A percentile compares a stretch with the other conserved stretches of the same genome.
Evolutionary conservation across 345 rosid species (phyloP).

Genomic region (Boechera divaricarpa): DNA sequence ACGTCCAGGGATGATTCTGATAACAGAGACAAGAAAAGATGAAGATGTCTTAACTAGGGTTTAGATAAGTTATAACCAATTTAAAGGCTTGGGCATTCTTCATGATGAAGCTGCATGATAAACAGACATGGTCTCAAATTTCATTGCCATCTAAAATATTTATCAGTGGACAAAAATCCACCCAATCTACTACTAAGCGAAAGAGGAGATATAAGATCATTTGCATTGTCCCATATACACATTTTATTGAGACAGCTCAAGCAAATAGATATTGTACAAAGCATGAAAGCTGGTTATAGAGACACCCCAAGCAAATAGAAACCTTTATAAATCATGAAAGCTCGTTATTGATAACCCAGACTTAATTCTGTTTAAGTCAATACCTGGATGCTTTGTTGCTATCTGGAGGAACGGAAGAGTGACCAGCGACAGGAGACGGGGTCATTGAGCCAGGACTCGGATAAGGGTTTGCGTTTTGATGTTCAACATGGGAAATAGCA

Average conservation of each 20-base stretch:
- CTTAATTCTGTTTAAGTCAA: neutral
- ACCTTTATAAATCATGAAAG: neutral
- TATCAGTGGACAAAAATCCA: neutral
- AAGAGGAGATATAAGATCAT: conserved; percentile 5
- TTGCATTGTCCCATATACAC: neutral
- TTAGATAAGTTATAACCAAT: neutral
- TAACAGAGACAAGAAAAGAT: conserved; percentile 2
- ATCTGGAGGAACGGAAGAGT: conserved; percentile 48
- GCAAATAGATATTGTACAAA: neutral
- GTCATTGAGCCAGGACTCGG: conserved; percentile 44
- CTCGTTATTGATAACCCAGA: neutral
- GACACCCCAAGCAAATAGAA: conserved; percentile 5
- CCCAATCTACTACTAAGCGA: conserved; percentile 1
- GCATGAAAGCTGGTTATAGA: neutral
- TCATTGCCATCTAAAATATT: neutral
- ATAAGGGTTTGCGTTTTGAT: conserved; percentile 40
- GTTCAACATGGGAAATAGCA: conserved; percentile 22
- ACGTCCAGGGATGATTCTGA: conserved; percentile 35
- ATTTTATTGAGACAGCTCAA: neutral
- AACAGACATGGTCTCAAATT: conserved; percentile 9
- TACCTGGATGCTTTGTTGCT: conserved; percentile 58
- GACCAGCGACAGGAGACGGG: conserved; percentile 45
- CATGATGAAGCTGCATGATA: neutral
- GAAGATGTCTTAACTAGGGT: neutral
- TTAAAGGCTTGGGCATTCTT: neutral